Evolutionary conservation across 2,329 filamentous ascomycete species (phyloP), one percentile per base, ranked within the genome.

Genomic region (Pseudogymnoascus sp.): DNA sequence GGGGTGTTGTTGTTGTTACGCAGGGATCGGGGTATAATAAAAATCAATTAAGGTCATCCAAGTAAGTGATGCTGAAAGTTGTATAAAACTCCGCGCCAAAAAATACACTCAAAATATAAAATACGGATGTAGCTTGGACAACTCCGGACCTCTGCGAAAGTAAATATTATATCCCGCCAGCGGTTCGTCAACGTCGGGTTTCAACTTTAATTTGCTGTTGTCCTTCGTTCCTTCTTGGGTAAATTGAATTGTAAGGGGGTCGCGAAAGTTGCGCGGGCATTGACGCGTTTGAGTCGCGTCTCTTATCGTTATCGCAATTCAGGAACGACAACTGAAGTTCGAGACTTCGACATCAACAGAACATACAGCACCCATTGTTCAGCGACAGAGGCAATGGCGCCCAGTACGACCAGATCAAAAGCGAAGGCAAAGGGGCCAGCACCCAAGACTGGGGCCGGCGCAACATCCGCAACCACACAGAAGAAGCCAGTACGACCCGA

Each of bases 401-500:
- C 60, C 40, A 62, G 40, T 23, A 62, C 60, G 37, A 44, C 37
- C 16, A 50, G 37, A 44, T 62, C 60, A 23, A 62, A 62, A 42
- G 40, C 60, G 8, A 62, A 62, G 60, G 40, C 60, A 11, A 62
- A 56, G 60, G 40, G 36, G 8, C 37, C 60, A 56, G 16, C 40
- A n/a, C 36, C 66, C 5, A 72, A 72, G 59, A 42, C 67, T 25
- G 62, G 64, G 4, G 56, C 62, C n/a, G 66, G 63, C 62, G 53
- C 61, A 10, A 69, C 73, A 46, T 70, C 70, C 7, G 60, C 69
- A 8, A 62, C 70, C 10, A 42, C 71, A 1, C 66, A 66, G 62
- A 74, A 74, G 69, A 59, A 68, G 40, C 70, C 68, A 69, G 68
- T 74, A 56, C 66, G 60, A 16, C 64, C 70, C 14, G 70, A 72